These are phyloP conservation scores for Straminergon stramineum DNA, from an alignment of 225 moss, liverwort and hornwort genomes.

Conservation along the genomic window DNA sequence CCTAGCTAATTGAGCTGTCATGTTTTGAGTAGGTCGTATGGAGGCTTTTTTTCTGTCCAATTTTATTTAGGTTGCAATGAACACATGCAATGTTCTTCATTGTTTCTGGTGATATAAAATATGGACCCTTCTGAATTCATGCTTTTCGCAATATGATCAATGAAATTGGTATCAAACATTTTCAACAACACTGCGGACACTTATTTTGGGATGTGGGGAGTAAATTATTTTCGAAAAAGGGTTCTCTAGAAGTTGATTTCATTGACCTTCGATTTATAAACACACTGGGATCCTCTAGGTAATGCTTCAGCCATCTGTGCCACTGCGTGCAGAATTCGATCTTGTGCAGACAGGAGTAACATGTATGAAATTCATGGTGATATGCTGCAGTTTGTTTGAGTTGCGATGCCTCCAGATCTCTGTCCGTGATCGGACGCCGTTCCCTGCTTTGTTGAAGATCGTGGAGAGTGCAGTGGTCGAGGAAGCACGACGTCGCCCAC, in stretches of 20 bases:
- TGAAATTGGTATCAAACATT: background rate
- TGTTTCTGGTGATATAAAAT: background rate
- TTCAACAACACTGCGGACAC: background rate
- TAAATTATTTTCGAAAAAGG: background rate
- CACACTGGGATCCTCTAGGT: no score
- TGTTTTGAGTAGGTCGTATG: background rate
- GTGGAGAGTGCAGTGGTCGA: constrained; percentile 54
- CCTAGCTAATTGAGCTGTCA: background rate
- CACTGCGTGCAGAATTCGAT: background rate
- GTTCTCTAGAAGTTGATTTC: background rate
- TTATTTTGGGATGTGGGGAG: background rate
- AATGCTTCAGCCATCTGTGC: background rate
- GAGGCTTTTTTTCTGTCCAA: background rate
- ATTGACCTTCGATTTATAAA: background rate
- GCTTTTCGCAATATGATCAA: background rate
- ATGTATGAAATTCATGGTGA: background rate
- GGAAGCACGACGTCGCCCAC: constrained; percentile 46
- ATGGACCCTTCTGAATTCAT: background rate
- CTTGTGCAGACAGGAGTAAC: background rate
- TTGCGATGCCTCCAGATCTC: constrained; percentile 38
- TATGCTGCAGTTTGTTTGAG: constrained; percentile 30
- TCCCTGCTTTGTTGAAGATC: constrained; percentile 39
- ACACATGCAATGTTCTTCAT: background rate
- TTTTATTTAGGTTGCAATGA: background rate
- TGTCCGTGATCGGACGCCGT: constrained; percentile 27